Evolutionary conservation across 2,329 filamentous ascomycete species (phyloP).

Genomic region (Aspergillus uvarum): DNA sequence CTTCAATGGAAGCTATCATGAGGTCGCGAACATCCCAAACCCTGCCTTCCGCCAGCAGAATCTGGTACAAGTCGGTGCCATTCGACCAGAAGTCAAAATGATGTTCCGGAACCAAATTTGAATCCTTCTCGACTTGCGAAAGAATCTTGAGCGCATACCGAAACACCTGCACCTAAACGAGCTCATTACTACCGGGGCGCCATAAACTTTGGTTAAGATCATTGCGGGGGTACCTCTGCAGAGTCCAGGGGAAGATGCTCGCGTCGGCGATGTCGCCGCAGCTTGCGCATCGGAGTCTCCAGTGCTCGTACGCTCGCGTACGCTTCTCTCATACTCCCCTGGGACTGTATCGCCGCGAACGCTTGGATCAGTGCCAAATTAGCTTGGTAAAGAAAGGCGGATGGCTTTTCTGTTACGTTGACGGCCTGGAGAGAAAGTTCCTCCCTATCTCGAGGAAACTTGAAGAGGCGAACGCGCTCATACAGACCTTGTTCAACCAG

Average conservation of each 20-base stretch:
- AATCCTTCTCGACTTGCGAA: neutral
- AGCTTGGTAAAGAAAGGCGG: neutral
- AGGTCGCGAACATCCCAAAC: slow-evolving; percentile 7
- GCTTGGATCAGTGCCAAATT: neutral
- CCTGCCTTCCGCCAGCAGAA: neutral
- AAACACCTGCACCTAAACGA: neutral
- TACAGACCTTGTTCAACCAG: slow-evolving; percentile 16
- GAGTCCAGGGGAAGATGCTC: neutral
- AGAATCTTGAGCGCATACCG: neutral
- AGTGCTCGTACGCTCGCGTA: neutral
- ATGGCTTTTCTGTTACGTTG: neutral
- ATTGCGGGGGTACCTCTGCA: neutral
- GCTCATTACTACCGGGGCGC: neutral
- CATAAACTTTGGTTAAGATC: too few relatives aligned
- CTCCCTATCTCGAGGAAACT: too few relatives aligned
- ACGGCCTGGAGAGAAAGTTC: neutral
- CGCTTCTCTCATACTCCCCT: neutral
- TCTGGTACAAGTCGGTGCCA: neutral
- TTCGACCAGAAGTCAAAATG: neutral
- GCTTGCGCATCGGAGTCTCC: neutral
- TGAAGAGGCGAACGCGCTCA: neutral
- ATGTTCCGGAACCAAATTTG: neutral
- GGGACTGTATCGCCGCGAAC: neutral
- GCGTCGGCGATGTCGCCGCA: neutral
- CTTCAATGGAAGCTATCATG: neutral